Base-by-base conservation (phyloP, 352 stramenopile genomes). In the Phytophthora aleatoria region DNA sequence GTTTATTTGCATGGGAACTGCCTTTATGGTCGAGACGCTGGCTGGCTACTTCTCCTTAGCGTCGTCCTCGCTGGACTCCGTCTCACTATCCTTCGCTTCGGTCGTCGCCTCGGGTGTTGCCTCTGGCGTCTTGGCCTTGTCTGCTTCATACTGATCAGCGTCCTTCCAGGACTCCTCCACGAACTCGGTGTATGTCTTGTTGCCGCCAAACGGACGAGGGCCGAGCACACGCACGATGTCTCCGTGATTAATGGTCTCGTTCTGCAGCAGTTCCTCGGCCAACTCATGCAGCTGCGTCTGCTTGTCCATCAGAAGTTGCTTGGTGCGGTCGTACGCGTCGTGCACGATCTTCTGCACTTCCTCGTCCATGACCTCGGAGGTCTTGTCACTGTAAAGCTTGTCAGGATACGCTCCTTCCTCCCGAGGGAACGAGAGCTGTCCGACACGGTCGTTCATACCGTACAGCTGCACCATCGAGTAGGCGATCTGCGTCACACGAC, bases 161-260 rank as follows among this genome's bases (percentile, higher is more conserved):
- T 94, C 81, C 71, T 91, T 88, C 87, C 85, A 94, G 39, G 83
- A 93, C 61, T 95, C 87, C 63, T 95, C 87, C 33, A 95, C 85
- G 49, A 98, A 99, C 77, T 99, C 96, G 33, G 97, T 91, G 87
- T 99, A 99, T 50, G 88, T 95, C 71, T 96, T 91, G 80, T 99
- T 92, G 56, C 89, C 88, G 51, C 84, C 84, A 72, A 98, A 99
- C 38, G 96, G 96, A 58, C 97, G 90, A 11, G 87, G 79, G 11
- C 97, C 97, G 67, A 99, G 91, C 47, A 98, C 79, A 43, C 96
- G 86, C 45, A 98, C 85, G 50, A 99, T 97, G 79, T 99, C 96
- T 67, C 97, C 94, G 80, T 99, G 96, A 64, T 98, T 99, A 68
- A 99, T 99, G n/a, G 97, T 99, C 86, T 99, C 97, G 69, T 99